Evolutionary conservation across 148 eudicot species (phyloP), one percentile per base, ranked within the genome.

Genomic region (Chenopodium album): DNA sequence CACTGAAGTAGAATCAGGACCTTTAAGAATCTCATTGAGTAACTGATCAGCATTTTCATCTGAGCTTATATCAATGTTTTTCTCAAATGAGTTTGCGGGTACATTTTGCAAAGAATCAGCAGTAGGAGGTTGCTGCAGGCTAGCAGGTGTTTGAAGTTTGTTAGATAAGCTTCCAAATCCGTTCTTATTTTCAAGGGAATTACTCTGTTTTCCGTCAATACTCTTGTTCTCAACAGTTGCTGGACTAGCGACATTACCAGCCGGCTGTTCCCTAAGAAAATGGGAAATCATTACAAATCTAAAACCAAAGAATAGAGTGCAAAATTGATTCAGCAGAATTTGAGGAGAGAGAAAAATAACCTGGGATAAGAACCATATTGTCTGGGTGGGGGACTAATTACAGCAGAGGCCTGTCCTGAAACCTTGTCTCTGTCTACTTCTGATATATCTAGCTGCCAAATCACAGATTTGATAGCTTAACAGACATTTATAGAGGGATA

Each of bases 361-460:
- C 85, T 85, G 62, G 76, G 79, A 78, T 76, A 76, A 80, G 82
- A 85, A 78, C 74, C 50, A 83, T 80, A 79, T 77, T 82, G 88
- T 82, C 87, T 89, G 23, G 87, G 77, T 74, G 91, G 81, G 48
- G 88, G 77, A 52, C 75, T 85, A 80, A 94, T 88, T 86, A 85
- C 92, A 86, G 91, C 94, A 80, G 97, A 86, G 75, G 90, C 94
- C 85, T 96, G 99, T 78, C 99, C 99, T 41, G 99, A 96, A 62
- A 96, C 84, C 73, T 92, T 87, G 87, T 92, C 91, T 82, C 99
- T 89, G 29, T 93, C 91, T 62, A 94, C 83, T 60, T 86, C 92
- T 76, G 95, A 90, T 50, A 96, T 76, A 85, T 90, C 89, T 83
- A 96, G 83, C 99, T 96, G 94, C 85, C 82, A 86, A 50, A 71